Evolutionary conservation across 345 rosid genomes (phyloP).

Genomic region (Aquilaria malaccensis): DNA sequence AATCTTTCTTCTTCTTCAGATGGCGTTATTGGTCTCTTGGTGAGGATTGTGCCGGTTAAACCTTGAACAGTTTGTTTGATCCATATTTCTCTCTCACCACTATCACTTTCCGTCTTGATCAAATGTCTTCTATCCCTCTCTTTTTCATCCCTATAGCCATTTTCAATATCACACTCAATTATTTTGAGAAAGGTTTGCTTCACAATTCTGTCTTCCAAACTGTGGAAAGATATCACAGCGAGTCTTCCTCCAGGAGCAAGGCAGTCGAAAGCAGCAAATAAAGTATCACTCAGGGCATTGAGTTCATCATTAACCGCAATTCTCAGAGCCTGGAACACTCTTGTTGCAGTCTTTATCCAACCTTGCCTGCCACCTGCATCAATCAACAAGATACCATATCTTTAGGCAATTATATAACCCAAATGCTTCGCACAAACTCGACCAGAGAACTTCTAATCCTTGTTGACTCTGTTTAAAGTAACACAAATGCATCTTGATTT

Average conservation of each 20-base stretch:
- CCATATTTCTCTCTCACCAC: slow-evolving; percentile 42
- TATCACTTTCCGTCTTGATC: slow-evolving; percentile 16
- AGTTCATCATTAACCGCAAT: slow-evolving; percentile 96
- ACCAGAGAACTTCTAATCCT: too few relatives aligned
- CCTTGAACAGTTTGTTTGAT: slow-evolving; percentile 55
- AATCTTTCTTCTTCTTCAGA: slow-evolving; percentile 72
- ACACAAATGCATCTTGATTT: background rate
- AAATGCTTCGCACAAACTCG: background rate
- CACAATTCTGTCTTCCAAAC: slow-evolving; percentile 90
- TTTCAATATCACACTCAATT: slow-evolving; percentile 25
- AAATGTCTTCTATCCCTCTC: slow-evolving; percentile 15
- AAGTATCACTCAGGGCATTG: slow-evolving; percentile 59
- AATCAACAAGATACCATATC: slow-evolving; percentile 6
- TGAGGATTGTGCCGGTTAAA: slow-evolving; percentile 57
- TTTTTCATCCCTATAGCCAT: slow-evolving; percentile 14
- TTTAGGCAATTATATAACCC: background rate
- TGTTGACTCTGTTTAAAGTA: background rate
- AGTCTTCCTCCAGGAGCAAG: slow-evolving; percentile 88
- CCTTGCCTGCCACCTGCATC: slow-evolving; percentile 83
- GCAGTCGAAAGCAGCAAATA: slow-evolving; percentile 57
- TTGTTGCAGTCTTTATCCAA: slow-evolving; percentile 94
- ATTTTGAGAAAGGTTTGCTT: slow-evolving; percentile 85
- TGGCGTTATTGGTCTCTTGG: slow-evolving; percentile 88
- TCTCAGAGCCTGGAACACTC: slow-evolving; percentile 88
- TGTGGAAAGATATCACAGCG: slow-evolving; percentile 91